Conservation (phyloP, 352 stramenopile species). For the Vaucheria bursata region DNA sequence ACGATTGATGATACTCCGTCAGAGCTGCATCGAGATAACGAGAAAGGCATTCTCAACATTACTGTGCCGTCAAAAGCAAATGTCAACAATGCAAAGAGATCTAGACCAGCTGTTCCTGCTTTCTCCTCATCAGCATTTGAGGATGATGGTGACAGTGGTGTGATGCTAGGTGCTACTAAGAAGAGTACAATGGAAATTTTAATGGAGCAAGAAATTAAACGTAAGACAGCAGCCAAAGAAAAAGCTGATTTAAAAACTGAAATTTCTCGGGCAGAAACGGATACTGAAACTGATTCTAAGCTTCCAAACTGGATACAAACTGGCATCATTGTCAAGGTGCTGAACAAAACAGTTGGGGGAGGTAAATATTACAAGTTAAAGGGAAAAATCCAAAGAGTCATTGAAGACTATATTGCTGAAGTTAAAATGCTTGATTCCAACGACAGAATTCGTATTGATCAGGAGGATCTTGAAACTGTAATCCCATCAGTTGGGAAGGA, state of each 20-base stretch:
- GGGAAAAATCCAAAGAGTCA: conserved; percentile 61
- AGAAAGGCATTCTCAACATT: background rate
- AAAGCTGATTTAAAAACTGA: too few relatives aligned
- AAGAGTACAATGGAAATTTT: conserved; percentile 40
- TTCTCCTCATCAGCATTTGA: too few relatives aligned
- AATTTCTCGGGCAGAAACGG: too few relatives aligned
- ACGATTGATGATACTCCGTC: background rate
- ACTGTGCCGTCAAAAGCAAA: background rate
- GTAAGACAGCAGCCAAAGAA: conserved; percentile 37
- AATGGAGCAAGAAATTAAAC: conserved; percentile 41
- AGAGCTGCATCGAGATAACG: background rate
- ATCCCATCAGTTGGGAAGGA: conserved; percentile 37
- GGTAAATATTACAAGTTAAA: conserved; percentile 78
- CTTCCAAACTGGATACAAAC: conserved; percentile 65
- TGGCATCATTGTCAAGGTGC: conserved; percentile 73
- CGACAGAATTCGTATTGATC: conserved; percentile 67
- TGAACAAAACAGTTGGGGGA: conserved; percentile 71
- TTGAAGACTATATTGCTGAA: conserved; percentile 67
- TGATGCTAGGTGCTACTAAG: conserved; percentile 14
- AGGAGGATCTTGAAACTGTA: conserved; percentile 76
- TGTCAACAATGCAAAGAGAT: conserved; percentile 3
- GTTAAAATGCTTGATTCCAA: conserved; percentile 69
- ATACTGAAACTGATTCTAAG: too few relatives aligned
- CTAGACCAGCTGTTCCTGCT: background rate
- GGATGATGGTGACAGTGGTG: conserved; percentile 14